A percentile compares a stretch with the other conserved stretches of the same genome.
Conservation (phyloP, 2,329 filamentous ascomycete genomes). For the Colletotrichum cordylinicola region DNA sequence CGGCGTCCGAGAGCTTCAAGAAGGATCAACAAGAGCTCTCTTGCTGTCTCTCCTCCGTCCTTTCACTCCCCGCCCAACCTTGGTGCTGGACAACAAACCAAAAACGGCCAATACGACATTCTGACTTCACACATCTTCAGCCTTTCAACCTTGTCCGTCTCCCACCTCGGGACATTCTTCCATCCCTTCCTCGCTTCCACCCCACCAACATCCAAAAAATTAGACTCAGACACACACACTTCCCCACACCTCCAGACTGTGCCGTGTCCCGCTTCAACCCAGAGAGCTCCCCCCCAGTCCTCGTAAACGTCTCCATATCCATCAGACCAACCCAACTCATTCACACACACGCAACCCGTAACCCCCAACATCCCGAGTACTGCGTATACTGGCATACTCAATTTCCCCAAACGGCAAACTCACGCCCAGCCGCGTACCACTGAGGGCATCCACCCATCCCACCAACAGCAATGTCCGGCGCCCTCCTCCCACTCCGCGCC, state of each 20-base stretch:
- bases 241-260: not conserved
- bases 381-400: not conserved
- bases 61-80: not conserved
- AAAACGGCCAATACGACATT: not conserved
- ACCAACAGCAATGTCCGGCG: not conserved
- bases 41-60: not conserved
- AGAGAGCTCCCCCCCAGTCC: not conserved
- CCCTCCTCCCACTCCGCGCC: slow-evolving; percentile 35
- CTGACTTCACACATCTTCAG: not conserved
- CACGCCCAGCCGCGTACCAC: not conserved
- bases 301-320: not conserved
- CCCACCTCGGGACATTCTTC: not conserved
- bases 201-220: not conserved
- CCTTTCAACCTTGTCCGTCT: not conserved
- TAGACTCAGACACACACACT: not conserved
- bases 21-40: not conserved
- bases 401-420: not conserved
- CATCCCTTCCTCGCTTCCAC: not conserved
- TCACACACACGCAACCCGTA: not conserved
- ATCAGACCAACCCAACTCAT: not conserved
- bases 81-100: not conserved
- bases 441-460: not conserved
- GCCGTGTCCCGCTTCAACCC: not conserved
- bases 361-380: not conserved
- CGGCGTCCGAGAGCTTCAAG: not conserved